Conservation (phyloP, 495 filamentous ascomycete genomes). For the Aspergillus affinis region DNA sequence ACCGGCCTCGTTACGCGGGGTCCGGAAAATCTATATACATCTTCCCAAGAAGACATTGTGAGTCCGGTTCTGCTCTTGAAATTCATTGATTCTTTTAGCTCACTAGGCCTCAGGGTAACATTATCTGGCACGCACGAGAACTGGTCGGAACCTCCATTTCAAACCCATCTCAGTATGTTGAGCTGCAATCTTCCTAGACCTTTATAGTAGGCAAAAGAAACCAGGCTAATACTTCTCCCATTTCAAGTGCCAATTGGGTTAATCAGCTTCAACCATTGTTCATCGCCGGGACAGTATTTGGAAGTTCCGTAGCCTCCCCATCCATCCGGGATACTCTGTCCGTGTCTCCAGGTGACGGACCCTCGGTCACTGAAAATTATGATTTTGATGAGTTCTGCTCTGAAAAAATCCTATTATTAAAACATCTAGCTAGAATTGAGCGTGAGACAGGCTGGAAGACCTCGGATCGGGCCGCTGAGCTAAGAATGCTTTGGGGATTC, state of each 20-base stretch:
- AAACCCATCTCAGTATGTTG: conserved; percentile 14
- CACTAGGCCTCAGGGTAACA: no score
- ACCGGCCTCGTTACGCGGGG: conserved; percentile 4
- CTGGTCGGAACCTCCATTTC: conserved; percentile 13
- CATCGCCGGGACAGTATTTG: conserved; percentile 1
- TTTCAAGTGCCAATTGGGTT: conserved; percentile 17
- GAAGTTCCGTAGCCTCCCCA: conserved; percentile 2
- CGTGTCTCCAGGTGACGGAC: no score
- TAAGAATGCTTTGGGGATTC: conserved; percentile 17
- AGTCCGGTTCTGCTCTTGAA: no score
- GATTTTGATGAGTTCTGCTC: conserved; percentile 13
- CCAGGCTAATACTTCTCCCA: background rate
- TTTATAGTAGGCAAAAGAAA: no score
- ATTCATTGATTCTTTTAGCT: no score
- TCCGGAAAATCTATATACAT: no score
- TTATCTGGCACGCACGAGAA: conserved; percentile 17
- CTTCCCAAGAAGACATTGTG: no score
- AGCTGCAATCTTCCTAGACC: background rate
- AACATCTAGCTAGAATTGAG: conserved; percentile 19
- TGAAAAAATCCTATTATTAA: conserved; percentile 20
- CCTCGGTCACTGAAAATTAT: no score
- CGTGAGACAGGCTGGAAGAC: conserved; percentile 23
- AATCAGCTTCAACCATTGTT: conserved; percentile 16
- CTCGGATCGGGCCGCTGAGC: conserved; percentile 15
- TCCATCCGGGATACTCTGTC: background rate